Evolutionary conservation across 2,329 filamentous ascomycete genomes (phyloP).

Genomic region (Fusarium oxysporum): DNA sequence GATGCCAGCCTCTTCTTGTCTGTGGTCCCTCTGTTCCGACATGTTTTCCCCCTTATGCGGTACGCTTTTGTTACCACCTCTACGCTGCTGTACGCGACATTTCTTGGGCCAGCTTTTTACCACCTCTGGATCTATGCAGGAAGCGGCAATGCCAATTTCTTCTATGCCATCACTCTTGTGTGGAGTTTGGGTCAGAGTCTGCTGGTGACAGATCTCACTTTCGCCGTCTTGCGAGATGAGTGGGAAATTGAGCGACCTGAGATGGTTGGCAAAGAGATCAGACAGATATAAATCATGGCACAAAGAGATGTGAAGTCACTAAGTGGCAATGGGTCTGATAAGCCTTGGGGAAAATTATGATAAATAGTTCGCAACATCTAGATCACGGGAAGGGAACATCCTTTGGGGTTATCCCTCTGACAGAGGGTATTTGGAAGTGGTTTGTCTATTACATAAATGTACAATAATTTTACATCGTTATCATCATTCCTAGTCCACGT

Average conservation of each 20-base stretch:
- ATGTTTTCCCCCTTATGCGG: constrained; percentile 91
- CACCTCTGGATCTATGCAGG: constrained; percentile 98
- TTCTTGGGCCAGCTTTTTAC: constrained; percentile 94
- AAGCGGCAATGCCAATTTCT: constrained; percentile 98
- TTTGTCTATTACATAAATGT: constrained; percentile 30
- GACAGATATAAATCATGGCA: constrained; percentile 73
- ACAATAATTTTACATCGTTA: constrained; percentile 37
- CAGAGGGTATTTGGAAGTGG: neutral
- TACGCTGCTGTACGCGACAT: constrained; percentile 85
- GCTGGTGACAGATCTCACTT: constrained; percentile 87
- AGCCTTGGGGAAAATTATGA: neutral
- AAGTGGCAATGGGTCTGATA: neutral
- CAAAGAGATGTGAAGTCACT: constrained; percentile 5
- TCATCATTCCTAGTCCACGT: constrained; percentile 47
- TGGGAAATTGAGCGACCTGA: constrained; percentile 94
- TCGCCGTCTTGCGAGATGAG: constrained; percentile 90
- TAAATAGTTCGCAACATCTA: constrained; percentile 25
- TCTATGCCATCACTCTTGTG: constrained; percentile 98
- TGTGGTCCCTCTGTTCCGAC: constrained; percentile 86
- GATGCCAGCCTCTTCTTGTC: constrained; percentile 90
- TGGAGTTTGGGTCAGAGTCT: constrained; percentile 94
- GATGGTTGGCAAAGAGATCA: constrained; percentile 86
- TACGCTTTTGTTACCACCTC: constrained; percentile 90
- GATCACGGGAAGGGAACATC: constrained; percentile 25
- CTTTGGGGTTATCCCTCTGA: constrained; percentile 14